phyloP scores from a whole-genome alignment of 2,329 filamentous ascomycete genomes.

The Ceratocystis papillata region DNA sequence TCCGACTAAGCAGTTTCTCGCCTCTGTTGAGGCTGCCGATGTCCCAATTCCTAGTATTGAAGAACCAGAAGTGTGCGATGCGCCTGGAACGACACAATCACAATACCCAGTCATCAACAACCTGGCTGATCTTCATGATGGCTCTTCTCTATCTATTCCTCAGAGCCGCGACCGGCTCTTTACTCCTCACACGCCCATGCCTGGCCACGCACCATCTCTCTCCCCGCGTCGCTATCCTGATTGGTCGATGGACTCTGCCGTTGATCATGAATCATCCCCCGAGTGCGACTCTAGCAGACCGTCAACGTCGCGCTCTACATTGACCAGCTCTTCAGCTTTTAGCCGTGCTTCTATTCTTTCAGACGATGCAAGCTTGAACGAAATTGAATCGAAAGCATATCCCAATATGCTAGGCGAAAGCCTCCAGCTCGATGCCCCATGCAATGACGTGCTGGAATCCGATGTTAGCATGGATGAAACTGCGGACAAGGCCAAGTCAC shows the following conservation, averaged over 20 bases:
- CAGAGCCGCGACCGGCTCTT: constrained; percentile 15
- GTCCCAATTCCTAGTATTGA: constrained; percentile 56
- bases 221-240: constrained; percentile 44
- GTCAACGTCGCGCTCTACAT: constrained; percentile 49
- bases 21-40: constrained; percentile 54
- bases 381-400: constrained; percentile 35
- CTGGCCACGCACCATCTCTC: constrained; percentile 37
- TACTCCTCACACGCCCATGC: constrained; percentile 47
- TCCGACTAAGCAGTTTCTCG: constrained; percentile 56
- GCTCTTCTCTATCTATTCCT: constrained; percentile 34
- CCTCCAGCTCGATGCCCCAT: neutral
- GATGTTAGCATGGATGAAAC: constrained; percentile 19
- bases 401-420: constrained; percentile 1
- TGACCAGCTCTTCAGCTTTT: constrained; percentile 47
- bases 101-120: constrained; percentile 31
- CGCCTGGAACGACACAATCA: constrained; percentile 26
- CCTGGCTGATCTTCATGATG: constrained; percentile 33
- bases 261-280: constrained; percentile 48
- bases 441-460: constrained; percentile 10
- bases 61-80: constrained; percentile 40
- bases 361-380: constrained; percentile 44
- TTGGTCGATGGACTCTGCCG: constrained; percentile 48
- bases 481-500: constrained; percentile 29
- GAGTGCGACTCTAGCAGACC: constrained; percentile 50
- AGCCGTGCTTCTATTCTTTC: constrained; percentile 47